Conservation (phyloP, 305 asterid genomes). For the Fraxinus ornus region DNA sequence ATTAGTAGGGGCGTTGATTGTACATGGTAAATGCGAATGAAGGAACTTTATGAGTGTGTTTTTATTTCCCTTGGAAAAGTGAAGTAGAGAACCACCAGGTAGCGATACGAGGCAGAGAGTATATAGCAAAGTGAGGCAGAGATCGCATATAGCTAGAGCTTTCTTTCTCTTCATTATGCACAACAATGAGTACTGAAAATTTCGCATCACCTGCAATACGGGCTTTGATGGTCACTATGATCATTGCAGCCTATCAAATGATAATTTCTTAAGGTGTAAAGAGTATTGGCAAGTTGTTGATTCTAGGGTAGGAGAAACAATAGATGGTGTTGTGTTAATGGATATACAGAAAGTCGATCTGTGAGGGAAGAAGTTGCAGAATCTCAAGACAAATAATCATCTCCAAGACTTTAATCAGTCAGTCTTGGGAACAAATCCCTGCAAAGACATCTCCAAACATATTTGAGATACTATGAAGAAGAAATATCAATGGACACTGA, state of each 20-base stretch:
- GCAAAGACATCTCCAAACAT: neutral
- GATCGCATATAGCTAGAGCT: neutral
- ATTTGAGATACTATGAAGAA: neutral
- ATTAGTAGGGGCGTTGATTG: neutral
- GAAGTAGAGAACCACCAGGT: neutral
- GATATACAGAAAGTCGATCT: neutral
- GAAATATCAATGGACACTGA: neutral
- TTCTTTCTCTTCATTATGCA: neutral
- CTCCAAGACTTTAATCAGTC: neutral
- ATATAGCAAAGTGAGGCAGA: neutral
- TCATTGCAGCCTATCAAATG: neutral
- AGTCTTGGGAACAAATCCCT: neutral
- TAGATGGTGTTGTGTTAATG: neutral
- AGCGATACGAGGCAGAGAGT: neutral
- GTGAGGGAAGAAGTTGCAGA: neutral
- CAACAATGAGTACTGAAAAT: neutral
- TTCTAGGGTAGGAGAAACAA: neutral
- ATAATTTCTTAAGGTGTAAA: neutral
- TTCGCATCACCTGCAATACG: neutral
- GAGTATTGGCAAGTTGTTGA: neutral
- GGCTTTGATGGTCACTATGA: neutral
- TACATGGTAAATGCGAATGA: neutral
- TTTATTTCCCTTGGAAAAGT: neutral
- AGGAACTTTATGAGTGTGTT: neutral
- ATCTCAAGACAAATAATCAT: neutral